Evolutionary conservation across 2,329 filamentous ascomycete genomes (phyloP).

Genomic region (Aspergillus japonicus): DNA sequence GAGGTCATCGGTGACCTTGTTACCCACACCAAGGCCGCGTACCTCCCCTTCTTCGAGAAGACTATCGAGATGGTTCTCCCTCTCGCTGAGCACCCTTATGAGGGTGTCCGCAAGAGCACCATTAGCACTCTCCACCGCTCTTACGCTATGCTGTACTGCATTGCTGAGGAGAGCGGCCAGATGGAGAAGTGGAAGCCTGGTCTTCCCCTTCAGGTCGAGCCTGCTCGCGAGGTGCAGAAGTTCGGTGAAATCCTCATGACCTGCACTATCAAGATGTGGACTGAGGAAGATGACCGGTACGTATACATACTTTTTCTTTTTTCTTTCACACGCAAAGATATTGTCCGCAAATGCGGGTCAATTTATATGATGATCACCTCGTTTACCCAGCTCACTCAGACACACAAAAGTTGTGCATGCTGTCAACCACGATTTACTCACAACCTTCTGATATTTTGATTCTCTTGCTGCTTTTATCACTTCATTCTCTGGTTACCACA

Average conservation of each 20-base stretch:
- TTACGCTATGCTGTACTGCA: slow-evolving; percentile 84
- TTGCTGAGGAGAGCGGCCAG: slow-evolving; percentile 76
- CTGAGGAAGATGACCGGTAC: slow-evolving; percentile 89
- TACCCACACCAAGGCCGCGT: slow-evolving; percentile 76
- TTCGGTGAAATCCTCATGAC: slow-evolving; percentile 83
- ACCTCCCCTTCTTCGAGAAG: slow-evolving; percentile 82
- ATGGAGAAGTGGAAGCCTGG: slow-evolving; percentile 85
- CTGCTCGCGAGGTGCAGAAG: slow-evolving; percentile 76
- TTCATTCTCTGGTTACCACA: slow-evolving; percentile 17
- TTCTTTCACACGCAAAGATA: slow-evolving; percentile 6
- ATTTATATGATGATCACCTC: slow-evolving; percentile 74
- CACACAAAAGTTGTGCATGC: slow-evolving; percentile 75
- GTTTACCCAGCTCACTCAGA: slow-evolving; percentile 99
- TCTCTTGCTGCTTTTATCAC: slow-evolving; percentile 19
- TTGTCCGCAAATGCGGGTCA: background rate
- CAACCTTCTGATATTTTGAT: slow-evolving; percentile 39
- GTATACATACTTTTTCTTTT: slow-evolving; percentile 46
- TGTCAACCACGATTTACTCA: slow-evolving; percentile 72
- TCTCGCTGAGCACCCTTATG: slow-evolving; percentile 83
- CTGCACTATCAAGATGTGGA: slow-evolving; percentile 80
- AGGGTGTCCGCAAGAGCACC: slow-evolving; percentile 89
- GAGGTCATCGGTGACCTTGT: slow-evolving; percentile 94
- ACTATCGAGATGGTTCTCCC: slow-evolving; percentile 78
- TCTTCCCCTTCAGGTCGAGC: slow-evolving; percentile 75
- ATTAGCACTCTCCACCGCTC: slow-evolving; percentile 90